Percentiles rank a stretch among this genome's conserved stretches.
These are phyloP conservation scores for Scedosporium dehoogii DNA, from an alignment of 2,329 filamentous ascomycete species.

Conservation along the genomic window DNA sequence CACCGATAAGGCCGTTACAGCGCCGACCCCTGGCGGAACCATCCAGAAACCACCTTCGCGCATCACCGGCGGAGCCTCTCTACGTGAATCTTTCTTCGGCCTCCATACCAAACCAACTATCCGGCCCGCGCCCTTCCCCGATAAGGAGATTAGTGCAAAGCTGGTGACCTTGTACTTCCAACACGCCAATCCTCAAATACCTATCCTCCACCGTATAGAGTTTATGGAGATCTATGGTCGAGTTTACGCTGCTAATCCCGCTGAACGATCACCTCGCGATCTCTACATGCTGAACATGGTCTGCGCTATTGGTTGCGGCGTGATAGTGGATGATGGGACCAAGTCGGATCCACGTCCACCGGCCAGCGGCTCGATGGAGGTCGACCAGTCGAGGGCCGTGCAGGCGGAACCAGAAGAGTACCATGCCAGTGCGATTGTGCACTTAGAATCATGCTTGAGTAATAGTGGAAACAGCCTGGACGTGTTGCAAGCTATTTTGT, in stretches of 20 bases:
- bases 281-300: constrained; percentile 96
- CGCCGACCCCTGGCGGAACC: constrained; percentile 3
- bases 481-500: constrained; percentile 83
- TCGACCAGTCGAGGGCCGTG: constrained; percentile 19
- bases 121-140: constrained; percentile 74
- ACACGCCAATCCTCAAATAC: constrained; percentile 92
- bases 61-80: constrained; percentile 35
- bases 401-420: constrained; percentile 84
- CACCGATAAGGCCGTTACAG: constrained; percentile 11
- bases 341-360: constrained; percentile 25
- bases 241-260: constrained; percentile 61
- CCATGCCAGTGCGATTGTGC: constrained; percentile 86
- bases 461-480: constrained; percentile 83
- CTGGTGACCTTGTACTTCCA: constrained; percentile 85
- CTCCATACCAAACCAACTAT: constrained; percentile 84
- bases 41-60: constrained; percentile 9
- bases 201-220: constrained; percentile 78
- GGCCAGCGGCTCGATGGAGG: constrained; percentile 22
- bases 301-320: constrained; percentile 89
- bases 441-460: constrained; percentile 78
- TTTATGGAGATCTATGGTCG: constrained; percentile 83
- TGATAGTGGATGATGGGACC: constrained; percentile 64
- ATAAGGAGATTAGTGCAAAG: constrained; percentile 59
- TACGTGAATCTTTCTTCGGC: constrained; percentile 96
- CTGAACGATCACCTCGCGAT: constrained; percentile 63